Evolutionary conservation across 148 eudicot species (phyloP), one percentile per base, ranked within the genome.

Genomic region (Suaeda aralocaspica): DNA sequence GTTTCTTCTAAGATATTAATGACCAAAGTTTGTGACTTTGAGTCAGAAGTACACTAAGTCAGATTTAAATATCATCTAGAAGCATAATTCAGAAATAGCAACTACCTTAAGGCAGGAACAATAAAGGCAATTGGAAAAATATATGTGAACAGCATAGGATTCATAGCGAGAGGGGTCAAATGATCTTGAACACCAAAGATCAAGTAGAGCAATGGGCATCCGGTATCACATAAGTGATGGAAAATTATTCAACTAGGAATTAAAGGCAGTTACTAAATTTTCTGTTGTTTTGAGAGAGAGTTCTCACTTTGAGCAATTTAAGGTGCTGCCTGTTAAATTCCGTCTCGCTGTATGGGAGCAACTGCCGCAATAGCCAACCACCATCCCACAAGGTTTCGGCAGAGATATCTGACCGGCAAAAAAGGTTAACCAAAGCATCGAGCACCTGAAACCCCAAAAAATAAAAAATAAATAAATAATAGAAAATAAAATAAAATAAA

Each of bases 291-390:
- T 48, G 55, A 26, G 39, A 52, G 12, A 58, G 63, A 66, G 45
- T 73, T 55, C 88, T 89, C 83, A 91, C 98, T 68, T 78, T 84
- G 30, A 94, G 88, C 77, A 82, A 80, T 67, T 79, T 71, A 49
- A 80, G 87, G 82, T 94, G 96, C 74, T 81, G 79, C 69, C 74
- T 65, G 67, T 83, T 94, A 62, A 94, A 86, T 78, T 94, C 96
- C 12, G 83, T 81, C 78, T 91, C 85, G 21, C 88, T 89, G 59
- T 91, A 83, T 76, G 98, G 98, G 72, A 94, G 92, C 88, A 94
- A 83, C 78, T 94, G 98, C 24, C 96, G 87, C 79, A 94, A 82
- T 84, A 94, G 98, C 96, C 98, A 94, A 71, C 97, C 97, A 70
- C 97, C 92, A 77, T 91, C 85, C 95, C 97, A 94, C 77, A 94